Evolutionary conservation across 2,329 filamentous ascomycete species (phyloP).

Genomic region (Botrytis aclada): DNA sequence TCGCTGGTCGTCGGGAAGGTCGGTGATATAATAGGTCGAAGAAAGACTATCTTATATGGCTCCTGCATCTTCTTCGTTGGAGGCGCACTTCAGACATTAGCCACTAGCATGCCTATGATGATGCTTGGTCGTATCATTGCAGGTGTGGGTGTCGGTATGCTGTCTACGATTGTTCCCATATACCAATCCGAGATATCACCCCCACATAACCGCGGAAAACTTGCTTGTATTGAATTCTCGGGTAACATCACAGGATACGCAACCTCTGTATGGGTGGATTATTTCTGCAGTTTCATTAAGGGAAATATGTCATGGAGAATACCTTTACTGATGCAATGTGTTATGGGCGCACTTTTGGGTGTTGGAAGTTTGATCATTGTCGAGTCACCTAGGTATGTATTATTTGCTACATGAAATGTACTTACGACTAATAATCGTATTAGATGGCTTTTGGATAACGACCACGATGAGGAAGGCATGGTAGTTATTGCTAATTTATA

Average conservation of each 20-base stretch:
- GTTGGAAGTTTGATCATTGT: slow-evolving; percentile 89
- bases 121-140: slow-evolving; percentile 76
- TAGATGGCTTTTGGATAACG: slow-evolving; percentile 95
- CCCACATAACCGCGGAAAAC: slow-evolving; percentile 89
- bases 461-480: slow-evolving; percentile 97
- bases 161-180: slow-evolving; percentile 89
- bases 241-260: slow-evolving; percentile 96
- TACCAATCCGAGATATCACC: slow-evolving; percentile 96
- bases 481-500: slow-evolving; percentile 98
- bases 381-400: slow-evolving; percentile 78
- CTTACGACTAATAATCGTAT: slow-evolving; percentile 21
- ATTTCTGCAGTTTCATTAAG: slow-evolving; percentile 89
- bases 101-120: slow-evolving; percentile 88
- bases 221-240: slow-evolving; percentile 97
- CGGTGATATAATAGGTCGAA: slow-evolving; percentile 86
- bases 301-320: slow-evolving; percentile 86
- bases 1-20: slow-evolving; percentile 83
- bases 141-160: slow-evolving; percentile 80
- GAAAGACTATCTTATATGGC: slow-evolving; percentile 88
- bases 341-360: slow-evolving; percentile 86
- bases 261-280: slow-evolving; percentile 97
- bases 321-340: slow-evolving; percentile 85
- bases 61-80: slow-evolving; percentile 84
- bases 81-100: slow-evolving; percentile 78
- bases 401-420: background rate